Base-by-base conservation (phyloP, 164 flowering plant species). In the Tetracentron sinense region DNA sequence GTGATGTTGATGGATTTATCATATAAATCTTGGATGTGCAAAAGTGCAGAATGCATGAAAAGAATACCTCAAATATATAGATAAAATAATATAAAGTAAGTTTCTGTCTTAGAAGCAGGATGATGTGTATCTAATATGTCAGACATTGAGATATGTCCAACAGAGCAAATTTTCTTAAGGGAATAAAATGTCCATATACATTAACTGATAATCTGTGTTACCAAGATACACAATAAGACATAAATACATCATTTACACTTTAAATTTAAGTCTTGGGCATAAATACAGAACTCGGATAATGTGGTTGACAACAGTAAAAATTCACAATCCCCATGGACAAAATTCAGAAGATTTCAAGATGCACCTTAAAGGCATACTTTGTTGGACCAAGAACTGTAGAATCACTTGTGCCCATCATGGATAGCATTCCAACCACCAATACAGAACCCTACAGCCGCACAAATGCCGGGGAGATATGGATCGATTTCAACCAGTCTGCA, bases 241-340 rank as follows among this genome's bases (percentile, higher is more conserved):
- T 2, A 48, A 19, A 60, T 22, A 47, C 47, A 23, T 11, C 55
- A 62, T 50, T 48, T 62, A 51, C 49, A 62, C 20, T 51, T 25
- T 7, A 19, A 33, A 20, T 29, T 48, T 4, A 21, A 14, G 28
- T 61, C 47, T 29, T 29, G 63, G n/a, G 35, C 19, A 33, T 47
- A 11, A 44, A 3, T 1, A 15, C 22, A n/a, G 12, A 26, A 52
- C 42, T 22, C 20, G 14, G 23, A 30, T 15, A 17, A 30, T 33
- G 14, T 19, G 21, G n/a, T 30, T 19, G 46, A 23, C 21, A 50
- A 6, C 30, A 48, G 42, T 21, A 30, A 17, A 27, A 33, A 29
- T 30, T 22, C 35, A 57, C 26, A 29, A 58, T 26, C 56, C 38
- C 4, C 14, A 25, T 27, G n/a, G 33, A 50, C 23, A 19, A 21